These are phyloP conservation scores for Saccharomyces hybrid DNA, from an alignment of 1,139 yeast genomes.

Conservation along the genomic window DNA sequence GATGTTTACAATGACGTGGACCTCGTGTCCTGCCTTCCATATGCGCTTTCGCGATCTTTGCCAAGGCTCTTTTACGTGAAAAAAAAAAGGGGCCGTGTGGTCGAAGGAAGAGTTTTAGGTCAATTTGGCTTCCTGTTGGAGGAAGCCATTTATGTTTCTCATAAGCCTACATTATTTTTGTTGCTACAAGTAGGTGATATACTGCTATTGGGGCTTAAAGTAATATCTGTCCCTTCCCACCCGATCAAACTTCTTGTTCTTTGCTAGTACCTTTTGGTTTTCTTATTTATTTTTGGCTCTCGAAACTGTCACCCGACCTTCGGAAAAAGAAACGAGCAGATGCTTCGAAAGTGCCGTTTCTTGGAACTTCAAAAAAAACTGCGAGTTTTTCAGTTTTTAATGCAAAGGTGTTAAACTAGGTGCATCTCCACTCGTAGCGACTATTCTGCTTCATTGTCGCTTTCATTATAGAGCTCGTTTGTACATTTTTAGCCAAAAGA, in stretches of 20 bases:
- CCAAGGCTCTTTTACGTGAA: too few species aligned
- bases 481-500: not conserved
- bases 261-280: not conserved
- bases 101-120: too few species aligned
- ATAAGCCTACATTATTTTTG: not conserved
- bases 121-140: too few species aligned
- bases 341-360: not conserved
- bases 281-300: not conserved
- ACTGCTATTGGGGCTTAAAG: not conserved
- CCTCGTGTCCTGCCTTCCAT: too few species aligned
- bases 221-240: not conserved
- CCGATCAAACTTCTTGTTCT: not conserved
- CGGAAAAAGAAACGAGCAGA: not conserved
- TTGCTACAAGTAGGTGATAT: not conserved
- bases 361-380: not conserved
- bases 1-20: too few species aligned
- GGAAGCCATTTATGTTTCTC: too few species aligned
- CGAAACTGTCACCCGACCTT: not conserved
- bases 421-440: not conserved
- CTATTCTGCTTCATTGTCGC: not conserved
- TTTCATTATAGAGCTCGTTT: not conserved
- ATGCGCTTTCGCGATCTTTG: too few species aligned
- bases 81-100: too few species aligned
- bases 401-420: not conserved
- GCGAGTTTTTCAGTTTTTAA: not conserved